phyloP scores from a whole-genome alignment of 306 rosid genomes.

The Citrullus mucosospermus region DNA sequence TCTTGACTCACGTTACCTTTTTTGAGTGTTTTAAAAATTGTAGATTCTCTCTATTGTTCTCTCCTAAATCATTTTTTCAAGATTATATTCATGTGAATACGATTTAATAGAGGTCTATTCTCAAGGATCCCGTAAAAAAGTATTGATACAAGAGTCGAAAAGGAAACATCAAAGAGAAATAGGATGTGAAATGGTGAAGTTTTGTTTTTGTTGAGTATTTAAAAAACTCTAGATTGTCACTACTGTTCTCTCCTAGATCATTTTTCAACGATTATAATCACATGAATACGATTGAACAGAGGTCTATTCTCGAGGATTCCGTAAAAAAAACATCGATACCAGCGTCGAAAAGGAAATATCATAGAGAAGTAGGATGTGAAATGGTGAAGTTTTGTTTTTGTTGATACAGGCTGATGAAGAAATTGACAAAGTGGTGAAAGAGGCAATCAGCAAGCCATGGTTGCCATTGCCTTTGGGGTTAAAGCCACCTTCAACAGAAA shows the following conservation, averaged over 20 bases:
- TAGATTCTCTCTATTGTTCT: too few relatives aligned
- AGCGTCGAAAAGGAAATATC: neutral
- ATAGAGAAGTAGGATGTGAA: neutral
- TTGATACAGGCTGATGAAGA: conserved; percentile 73
- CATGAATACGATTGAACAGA: neutral
- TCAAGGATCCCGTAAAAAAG: too few relatives aligned
- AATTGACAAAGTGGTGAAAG: conserved; percentile 72
- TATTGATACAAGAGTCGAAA: too few relatives aligned
- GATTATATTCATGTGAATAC: too few relatives aligned
- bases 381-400: neutral
- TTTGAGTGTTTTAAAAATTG: neutral
- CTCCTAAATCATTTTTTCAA: too few relatives aligned
- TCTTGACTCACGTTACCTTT: neutral
- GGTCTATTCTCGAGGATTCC: neutral
- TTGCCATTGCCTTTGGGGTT: conserved; percentile 84
- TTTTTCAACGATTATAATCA: neutral
- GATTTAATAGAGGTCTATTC: too few relatives aligned
- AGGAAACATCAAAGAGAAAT: too few relatives aligned
- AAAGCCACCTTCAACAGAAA: conserved; percentile 79
- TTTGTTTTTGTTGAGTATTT: neutral
- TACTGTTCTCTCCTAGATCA: neutral
- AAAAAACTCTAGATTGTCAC: neutral
- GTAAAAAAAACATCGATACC: neutral
- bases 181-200: too few relatives aligned
- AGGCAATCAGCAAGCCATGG: conserved; percentile 95